A percentile compares a stretch with the other conserved stretches of the same genome.
Conservation (phyloP, 257 asterid species). For the Avicennia marina region DNA sequence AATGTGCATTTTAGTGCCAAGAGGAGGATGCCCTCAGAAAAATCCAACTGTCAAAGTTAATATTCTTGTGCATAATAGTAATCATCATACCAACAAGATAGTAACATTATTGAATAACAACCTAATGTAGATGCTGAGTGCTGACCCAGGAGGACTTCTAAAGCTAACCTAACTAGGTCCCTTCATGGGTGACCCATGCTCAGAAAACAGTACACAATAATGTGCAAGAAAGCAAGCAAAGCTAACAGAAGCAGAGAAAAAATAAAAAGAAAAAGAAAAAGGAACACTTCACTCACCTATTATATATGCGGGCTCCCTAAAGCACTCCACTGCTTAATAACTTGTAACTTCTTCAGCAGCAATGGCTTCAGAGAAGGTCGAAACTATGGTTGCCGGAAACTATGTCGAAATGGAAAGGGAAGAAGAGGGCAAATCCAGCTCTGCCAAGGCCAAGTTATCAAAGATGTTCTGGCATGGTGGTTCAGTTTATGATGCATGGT, state of each 20-base stretch:
- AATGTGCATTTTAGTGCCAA: too few relatives aligned
- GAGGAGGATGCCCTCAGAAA: too few relatives aligned
- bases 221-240: conserved; percentile 18
- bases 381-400: conserved; percentile 76
- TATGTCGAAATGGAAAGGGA: conserved; percentile 79
- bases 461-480: conserved; percentile 88
- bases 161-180: conserved; percentile 28
- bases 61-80: too few relatives aligned
- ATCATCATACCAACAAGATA: too few relatives aligned
- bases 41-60: too few relatives aligned
- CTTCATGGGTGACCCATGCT: conserved; percentile 37
- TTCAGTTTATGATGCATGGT: conserved; percentile 95
- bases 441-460: conserved; percentile 44
- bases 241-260: not conserved
- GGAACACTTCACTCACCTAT: conserved; percentile 4
- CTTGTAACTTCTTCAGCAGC: not conserved
- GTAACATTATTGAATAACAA: too few relatives aligned
- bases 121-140: too few relatives aligned
- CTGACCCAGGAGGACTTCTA: conserved; percentile 15
- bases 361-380: conserved; percentile 85
- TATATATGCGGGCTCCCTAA: conserved; percentile 25
- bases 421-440: conserved; percentile 33
- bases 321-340: conserved; percentile 16
- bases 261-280: not conserved
- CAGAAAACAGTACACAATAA: conserved; percentile 25